Evolutionary conservation across 495 filamentous ascomycete genomes (phyloP), one percentile per base, ranked within the genome.

Genomic region (Neurospora tetrasperma): DNA sequence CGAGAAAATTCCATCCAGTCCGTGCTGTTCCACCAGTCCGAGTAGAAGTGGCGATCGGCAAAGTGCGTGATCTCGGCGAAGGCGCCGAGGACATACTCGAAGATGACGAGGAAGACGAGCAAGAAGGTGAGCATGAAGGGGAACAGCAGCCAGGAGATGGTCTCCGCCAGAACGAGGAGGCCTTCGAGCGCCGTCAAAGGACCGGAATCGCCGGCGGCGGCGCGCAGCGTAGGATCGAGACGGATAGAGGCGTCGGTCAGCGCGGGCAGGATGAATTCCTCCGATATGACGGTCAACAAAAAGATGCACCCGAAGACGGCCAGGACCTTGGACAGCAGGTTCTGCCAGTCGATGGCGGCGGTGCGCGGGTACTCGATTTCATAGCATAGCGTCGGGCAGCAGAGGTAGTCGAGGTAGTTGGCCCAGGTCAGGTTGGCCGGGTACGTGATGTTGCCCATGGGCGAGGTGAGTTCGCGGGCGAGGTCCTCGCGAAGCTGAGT

Each of bases 291-390:
- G 0, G 93, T 97, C 71, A 99, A 84, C 11, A 99, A 88, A 83
- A 98, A 99, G 77, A 99, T 96, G 79, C 95, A 97, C 23, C 96
- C 96, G 81, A 98, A 98, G 14, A 95, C 90, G 42, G 96, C 96
- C n/a, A 91, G 84, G 39, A 91, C 87, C 82, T 98, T 98, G 79
- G 89, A 92, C 42, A 90, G 88, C 41, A 99, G 86, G 74, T 95
- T 90, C n/a, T 87, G 84, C 93, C 93, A 97, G 74, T 90, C 86
- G 39, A 92, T 89, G 9, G 85, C 83, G 5, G 85, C 82, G 48
- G 89, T 95, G 38, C 96, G 90, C 3, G 96, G 96, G 83, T 98
- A 99, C 76, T 98, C 96, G 48, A 99, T 85, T 82, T 99, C 96
- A 81, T 99, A 99, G 84, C 96, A 99, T 39, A 99, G 86, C 1